phyloP scores from a whole-genome alignment of 2,329 filamentous ascomycete species.

The Colletotrichum navitas region DNA sequence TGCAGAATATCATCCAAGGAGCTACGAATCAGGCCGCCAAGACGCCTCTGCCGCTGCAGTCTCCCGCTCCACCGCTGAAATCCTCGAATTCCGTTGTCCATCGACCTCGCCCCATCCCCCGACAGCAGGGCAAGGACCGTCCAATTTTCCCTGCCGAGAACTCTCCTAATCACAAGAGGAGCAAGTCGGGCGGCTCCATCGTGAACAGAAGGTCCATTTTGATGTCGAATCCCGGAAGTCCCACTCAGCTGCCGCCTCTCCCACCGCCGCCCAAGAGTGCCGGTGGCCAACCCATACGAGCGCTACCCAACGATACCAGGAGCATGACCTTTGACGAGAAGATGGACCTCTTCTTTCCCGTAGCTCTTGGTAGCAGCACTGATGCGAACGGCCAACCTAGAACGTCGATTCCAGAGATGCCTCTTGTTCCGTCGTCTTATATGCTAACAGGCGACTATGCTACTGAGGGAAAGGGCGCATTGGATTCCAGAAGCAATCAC shows the following conservation, averaged over 20 bases:
- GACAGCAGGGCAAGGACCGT: slow-evolving; percentile 60
- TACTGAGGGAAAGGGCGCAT: slow-evolving; percentile 43
- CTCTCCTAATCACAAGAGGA: slow-evolving; percentile 60
- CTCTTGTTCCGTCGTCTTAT: slow-evolving; percentile 53
- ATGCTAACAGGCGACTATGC: slow-evolving; percentile 42
- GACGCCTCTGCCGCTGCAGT: slow-evolving; percentile 25
- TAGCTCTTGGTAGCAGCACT: slow-evolving; percentile 44
- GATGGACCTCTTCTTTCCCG: slow-evolving; percentile 64
- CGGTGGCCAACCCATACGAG: slow-evolving; percentile 50
- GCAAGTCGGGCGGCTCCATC: slow-evolving; percentile 63
- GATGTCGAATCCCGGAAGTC: slow-evolving; percentile 58
- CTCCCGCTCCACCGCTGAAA: slow-evolving; percentile 38
- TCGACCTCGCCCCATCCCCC: slow-evolving; percentile 68
- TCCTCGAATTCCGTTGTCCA: slow-evolving; percentile 61
- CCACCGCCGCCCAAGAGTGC: slow-evolving; percentile 61
- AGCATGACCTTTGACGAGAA: slow-evolving; percentile 72
- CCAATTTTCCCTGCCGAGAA: slow-evolving; percentile 62
- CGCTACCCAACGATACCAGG: slow-evolving; percentile 65
- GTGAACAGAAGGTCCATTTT: slow-evolving; percentile 60
- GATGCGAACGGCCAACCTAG: slow-evolving; percentile 2
- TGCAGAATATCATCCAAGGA: slow-evolving; percentile 63
- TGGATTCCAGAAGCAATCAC: slow-evolving; percentile 32
- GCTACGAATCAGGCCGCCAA: slow-evolving; percentile 52
- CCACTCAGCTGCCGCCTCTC: slow-evolving; percentile 65
- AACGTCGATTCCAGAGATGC: slow-evolving; percentile 59